These are phyloP conservation scores for Albophoma yamanashiensis DNA, from an alignment of 2,329 filamentous ascomycete species.

Conservation along the genomic window DNA sequence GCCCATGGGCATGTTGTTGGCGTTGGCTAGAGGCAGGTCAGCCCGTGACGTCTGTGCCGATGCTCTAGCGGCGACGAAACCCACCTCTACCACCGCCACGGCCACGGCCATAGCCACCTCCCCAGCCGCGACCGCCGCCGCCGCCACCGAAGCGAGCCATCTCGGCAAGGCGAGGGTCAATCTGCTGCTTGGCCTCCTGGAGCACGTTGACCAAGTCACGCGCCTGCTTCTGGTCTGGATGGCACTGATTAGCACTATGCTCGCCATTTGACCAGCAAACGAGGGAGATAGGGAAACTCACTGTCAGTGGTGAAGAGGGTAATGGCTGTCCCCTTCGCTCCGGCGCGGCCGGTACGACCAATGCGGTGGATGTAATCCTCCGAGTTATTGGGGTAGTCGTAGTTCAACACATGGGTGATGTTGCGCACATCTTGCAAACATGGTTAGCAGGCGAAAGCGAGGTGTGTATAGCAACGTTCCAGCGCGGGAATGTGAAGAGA, in stretches of 20 bases:
- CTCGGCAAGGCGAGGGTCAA: constrained; percentile 89
- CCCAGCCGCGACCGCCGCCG: constrained; percentile 61
- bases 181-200: constrained; percentile 93
- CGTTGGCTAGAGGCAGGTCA: constrained; percentile 26
- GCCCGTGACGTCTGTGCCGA: not conserved
- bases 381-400: constrained; percentile 99
- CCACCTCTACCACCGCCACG: constrained; percentile 42
- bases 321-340: constrained; percentile 89
- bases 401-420: constrained; percentile 99
- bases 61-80: constrained; percentile 21
- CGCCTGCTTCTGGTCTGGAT: constrained; percentile 77
- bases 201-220: constrained; percentile 92
- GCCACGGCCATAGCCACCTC: constrained; percentile 60
- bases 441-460: constrained; percentile 64
- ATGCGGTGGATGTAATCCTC: constrained; percentile 98
- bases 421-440: constrained; percentile 85
- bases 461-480: constrained; percentile 50
- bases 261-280: not conserved
- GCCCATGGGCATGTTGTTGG: constrained; percentile 39
- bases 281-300: constrained; percentile 41
- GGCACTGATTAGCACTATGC: not conserved
- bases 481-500: constrained; percentile 37
- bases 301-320: constrained; percentile 99
- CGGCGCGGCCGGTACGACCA: constrained; percentile 91
- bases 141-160: constrained; percentile 89